Evolutionary conservation across 495 filamentous ascomycete genomes (phyloP), one percentile per base, ranked within the genome.

Genomic region (Aspergillus carlsbadensis): DNA sequence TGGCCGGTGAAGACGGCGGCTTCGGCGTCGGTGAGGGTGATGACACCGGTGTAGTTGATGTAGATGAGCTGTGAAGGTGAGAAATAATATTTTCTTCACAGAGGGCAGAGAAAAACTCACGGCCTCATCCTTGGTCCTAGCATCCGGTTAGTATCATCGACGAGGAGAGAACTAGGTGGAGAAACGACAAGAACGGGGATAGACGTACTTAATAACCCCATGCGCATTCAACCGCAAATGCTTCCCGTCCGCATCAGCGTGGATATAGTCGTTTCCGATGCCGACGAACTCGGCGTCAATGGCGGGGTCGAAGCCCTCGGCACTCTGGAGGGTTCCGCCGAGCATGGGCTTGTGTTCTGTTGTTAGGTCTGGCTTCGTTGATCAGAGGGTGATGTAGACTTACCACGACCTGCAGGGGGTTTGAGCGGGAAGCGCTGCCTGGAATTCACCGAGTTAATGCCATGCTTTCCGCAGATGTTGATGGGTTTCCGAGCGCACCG

Each of bases 181-280:
- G 42, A 20, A 44, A 20, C n/a, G n/a, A 24, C 21, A 22, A 24
- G 17, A 20, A 20, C 15, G 18, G 15, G 5, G 1, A 29, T 3
- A 31, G 18, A 43, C 63, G 42, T 65, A 75, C 72, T 78, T 77
- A 18, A 77, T 33, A 5, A 79, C 62, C 22, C 67, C 68, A 57
- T 78, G 75, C 6, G 82, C 81, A 52, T 84, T 71, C 51, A 85
- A 70, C 2, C 81, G 75, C 56, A 78, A 66, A 35, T 77, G 68
- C 53, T 70, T 68, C 17, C 73, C 74, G 54, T 78, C 72, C 2
- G 77, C 70, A 60, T 82, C 76, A 11, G 67, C 62, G 37, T 70
- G 73, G 70, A 85, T 82, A 60, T 73, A 81, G 56, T 83, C 80
- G 54, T 70, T 72, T n/a, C 78, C 80, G 6, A 58, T 55, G 43